Conservation (phyloP, 2,329 filamentous ascomycete species). For the Biscogniauxia sp. region DNA sequence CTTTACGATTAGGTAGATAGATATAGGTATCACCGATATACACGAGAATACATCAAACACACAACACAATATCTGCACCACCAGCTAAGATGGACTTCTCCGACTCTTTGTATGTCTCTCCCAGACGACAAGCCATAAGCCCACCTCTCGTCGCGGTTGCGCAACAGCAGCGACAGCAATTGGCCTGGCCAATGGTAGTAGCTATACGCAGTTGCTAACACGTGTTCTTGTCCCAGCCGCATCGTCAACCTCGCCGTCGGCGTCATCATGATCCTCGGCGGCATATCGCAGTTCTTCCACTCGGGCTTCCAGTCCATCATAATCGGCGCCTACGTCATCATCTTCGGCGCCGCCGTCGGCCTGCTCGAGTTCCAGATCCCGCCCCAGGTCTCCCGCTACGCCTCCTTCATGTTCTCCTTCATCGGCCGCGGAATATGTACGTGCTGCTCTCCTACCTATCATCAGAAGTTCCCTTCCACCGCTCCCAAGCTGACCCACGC, state of each 20-base stretch:
- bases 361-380: conserved; percentile 92
- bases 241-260: conserved; percentile 90
- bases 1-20: too few species aligned
- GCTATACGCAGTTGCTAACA: conserved; percentile 29
- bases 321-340: conserved; percentile 80
- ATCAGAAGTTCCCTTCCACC: not conserved
- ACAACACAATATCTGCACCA: not conserved
- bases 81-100: conserved; percentile 76
- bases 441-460: conserved; percentile 37
- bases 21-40: too few species aligned
- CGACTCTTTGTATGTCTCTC: conserved; percentile 74
- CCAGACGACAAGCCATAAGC: not conserved
- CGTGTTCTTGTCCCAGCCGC: conserved; percentile 57
- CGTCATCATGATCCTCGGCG: conserved; percentile 83
- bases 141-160: not conserved
- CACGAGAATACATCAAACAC: not conserved
- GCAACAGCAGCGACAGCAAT: not conserved
- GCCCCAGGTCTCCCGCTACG: conserved; percentile 87
- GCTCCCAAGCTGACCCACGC: not conserved
- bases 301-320: conserved; percentile 65
- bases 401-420: conserved; percentile 97
- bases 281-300: conserved; percentile 69
- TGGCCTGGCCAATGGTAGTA: too few species aligned
- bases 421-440: conserved; percentile 90
- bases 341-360: conserved; percentile 80